Evolutionary conservation across 352 stramenopile genomes (phyloP).

Genomic region (Phytophthora capsici): DNA sequence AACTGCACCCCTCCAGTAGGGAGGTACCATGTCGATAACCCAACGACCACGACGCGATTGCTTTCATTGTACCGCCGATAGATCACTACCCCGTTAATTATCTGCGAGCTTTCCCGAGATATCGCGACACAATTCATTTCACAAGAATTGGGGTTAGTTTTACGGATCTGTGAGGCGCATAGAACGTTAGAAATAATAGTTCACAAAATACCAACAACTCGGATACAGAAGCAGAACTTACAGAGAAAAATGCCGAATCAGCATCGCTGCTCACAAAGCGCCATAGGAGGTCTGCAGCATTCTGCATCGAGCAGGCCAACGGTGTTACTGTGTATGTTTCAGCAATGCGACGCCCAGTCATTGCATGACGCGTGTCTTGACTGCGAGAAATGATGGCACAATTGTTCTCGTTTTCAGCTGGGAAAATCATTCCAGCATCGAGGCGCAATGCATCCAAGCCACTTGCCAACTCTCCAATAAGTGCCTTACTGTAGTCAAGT

Average conservation of each 20-base stretch:
- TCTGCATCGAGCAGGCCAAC: conserved; percentile 16
- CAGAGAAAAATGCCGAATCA: conserved; percentile 19
- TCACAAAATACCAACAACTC: neutral
- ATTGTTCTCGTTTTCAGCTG: neutral
- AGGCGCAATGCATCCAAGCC: conserved; percentile 10
- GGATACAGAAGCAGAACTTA: conserved; percentile 11
- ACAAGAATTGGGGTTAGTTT: conserved; percentile 5
- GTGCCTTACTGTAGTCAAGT: conserved; percentile 2
- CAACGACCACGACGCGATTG: conserved; percentile 21
- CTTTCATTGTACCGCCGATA: conserved; percentile 26
- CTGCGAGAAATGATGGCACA: neutral
- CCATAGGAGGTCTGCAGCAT: conserved; percentile 19
- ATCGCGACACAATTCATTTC: conserved; percentile 29
- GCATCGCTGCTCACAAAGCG: conserved; percentile 8
- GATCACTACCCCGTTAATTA: conserved; percentile 17
- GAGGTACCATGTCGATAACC: conserved; percentile 16
- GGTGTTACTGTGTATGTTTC: conserved; percentile 24
- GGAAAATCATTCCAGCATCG: neutral
- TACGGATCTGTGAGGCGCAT: neutral
- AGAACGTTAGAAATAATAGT: neutral
- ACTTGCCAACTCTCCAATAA: conserved; percentile 6
- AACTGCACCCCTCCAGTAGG: conserved; percentile 22
- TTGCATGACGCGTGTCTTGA: conserved; percentile 2
- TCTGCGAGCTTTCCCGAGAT: conserved; percentile 7
- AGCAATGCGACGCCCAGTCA: neutral